These are phyloP conservation scores for Cercospora sp. DNA, from an alignment of 2,329 filamentous ascomycete genomes.

Conservation along the genomic window DNA sequence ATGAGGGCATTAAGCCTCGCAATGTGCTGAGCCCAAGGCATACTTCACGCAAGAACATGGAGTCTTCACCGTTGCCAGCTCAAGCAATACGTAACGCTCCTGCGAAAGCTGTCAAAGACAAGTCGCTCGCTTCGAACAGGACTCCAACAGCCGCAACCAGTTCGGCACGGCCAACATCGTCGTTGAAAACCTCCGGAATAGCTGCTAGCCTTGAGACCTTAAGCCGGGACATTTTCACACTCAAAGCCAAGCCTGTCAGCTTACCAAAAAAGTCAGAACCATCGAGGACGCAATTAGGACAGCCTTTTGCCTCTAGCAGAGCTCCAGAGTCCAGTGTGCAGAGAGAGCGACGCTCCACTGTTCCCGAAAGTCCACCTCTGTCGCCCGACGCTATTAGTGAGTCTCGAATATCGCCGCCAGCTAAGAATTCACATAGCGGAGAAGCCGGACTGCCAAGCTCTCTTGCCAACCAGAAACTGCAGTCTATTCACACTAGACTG, in stretches of 20 bases:
- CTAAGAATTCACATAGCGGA: not conserved
- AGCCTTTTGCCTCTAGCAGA: not conserved
- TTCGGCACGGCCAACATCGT: not conserved
- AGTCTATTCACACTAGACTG: not conserved
- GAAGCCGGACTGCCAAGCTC: not conserved
- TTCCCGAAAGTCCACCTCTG: slow-evolving; percentile 11
- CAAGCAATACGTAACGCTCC: not conserved
- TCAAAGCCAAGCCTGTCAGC: not conserved
- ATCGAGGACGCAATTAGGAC: not conserved
- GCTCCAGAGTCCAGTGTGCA: not conserved
- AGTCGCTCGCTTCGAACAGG: not conserved
- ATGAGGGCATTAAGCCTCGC: not conserved
- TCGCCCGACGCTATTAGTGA: not conserved
- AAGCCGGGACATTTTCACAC: not conserved
- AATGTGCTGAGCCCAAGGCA: not conserved
- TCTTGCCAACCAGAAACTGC: not conserved
- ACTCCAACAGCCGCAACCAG: not conserved
- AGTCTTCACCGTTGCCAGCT: not conserved
- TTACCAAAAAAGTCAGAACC: not conserved
- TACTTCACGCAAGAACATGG: not conserved
- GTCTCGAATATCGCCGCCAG: not conserved
- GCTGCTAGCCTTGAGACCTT: not conserved
- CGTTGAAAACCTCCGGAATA: not conserved
- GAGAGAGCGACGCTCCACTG: slow-evolving; percentile 6
- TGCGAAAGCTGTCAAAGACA: not conserved